Conservation (phyloP, 768 basidiomycete species). For the Leccinum disarticulatum region DNA sequence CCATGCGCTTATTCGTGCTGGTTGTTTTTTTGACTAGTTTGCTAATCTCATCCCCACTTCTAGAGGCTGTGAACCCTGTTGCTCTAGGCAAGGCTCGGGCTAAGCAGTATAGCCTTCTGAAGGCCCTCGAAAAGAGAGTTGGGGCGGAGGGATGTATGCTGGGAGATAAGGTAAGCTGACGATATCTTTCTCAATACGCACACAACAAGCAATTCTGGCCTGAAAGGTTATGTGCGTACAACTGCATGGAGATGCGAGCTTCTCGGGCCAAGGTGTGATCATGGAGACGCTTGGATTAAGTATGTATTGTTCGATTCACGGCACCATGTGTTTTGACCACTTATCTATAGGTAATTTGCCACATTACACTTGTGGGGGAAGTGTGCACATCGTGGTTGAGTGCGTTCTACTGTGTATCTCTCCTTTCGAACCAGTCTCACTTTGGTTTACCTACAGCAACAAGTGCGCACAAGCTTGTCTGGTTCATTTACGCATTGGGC, state of each 20-base stretch:
- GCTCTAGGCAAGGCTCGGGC: conserved; percentile 89
- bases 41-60: background rate
- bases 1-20: background rate
- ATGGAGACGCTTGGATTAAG: conserved; percentile 88
- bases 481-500: background rate
- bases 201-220: conserved; percentile 11
- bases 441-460: background rate
- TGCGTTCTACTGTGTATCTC: background rate
- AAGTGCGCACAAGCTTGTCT: background rate
- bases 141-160: conserved; percentile 29
- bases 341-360: conserved; percentile 68
- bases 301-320: conserved; percentile 31
- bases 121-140: conserved; percentile 46
- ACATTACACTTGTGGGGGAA: conserved; percentile 89
- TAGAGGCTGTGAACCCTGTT: conserved; percentile 86
- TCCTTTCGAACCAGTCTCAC: background rate
- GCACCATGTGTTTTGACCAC: background rate
- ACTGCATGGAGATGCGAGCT: conserved; percentile 90
- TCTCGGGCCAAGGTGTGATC: conserved; percentile 86
- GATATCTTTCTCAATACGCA: background rate
- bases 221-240: conserved; percentile 83
- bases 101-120: conserved; percentile 82
- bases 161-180: conserved; percentile 29
- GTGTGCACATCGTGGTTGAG: conserved; percentile 43
- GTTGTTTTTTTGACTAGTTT: background rate